Percentiles rank a stretch among this genome's conserved stretches.
phyloP scores from a whole-genome alignment of 2,329 filamentous ascomycete species.

The Alternaria ethzedia region DNA sequence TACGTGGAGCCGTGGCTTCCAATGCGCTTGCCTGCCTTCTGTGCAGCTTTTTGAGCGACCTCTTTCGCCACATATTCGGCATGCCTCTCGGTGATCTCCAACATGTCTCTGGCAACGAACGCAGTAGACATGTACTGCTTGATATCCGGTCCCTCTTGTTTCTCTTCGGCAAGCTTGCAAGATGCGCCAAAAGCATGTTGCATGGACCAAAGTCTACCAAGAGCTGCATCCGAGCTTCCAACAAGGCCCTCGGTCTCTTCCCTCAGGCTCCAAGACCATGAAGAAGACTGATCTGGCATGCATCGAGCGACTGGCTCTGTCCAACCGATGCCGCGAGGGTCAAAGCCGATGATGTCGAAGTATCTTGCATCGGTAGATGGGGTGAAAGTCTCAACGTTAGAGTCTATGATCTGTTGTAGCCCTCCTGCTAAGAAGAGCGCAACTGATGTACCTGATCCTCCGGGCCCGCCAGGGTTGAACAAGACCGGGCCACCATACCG shows the following conservation, averaged over 20 bases:
- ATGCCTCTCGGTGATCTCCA: slow-evolving; percentile 55
- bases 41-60: not conserved
- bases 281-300: slow-evolving; percentile 36
- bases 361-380: slow-evolving; percentile 38
- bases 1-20: not conserved
- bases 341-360: slow-evolving; percentile 55
- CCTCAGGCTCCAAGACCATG: slow-evolving; percentile 48
- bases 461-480: slow-evolving; percentile 54
- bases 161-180: slow-evolving; percentile 32
- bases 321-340: slow-evolving; percentile 51
- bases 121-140: slow-evolving; percentile 55
- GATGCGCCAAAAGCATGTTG: slow-evolving; percentile 43
- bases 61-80: slow-evolving; percentile 42
- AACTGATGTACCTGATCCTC: slow-evolving; percentile 49
- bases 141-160: slow-evolving; percentile 44
- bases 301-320: slow-evolving; percentile 46
- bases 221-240: slow-evolving; percentile 51
- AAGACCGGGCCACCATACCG: slow-evolving; percentile 52
- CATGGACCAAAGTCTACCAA: slow-evolving; percentile 53
- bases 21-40: not conserved
- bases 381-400: slow-evolving; percentile 13
- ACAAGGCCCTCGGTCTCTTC: slow-evolving; percentile 47
- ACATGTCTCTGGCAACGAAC: slow-evolving; percentile 57
- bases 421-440: slow-evolving; percentile 29
- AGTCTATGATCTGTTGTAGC: slow-evolving; percentile 41